Base-by-base conservation (phyloP, 371 early-diverging fungal genomes). In the Rhizopus sp. region DNA sequence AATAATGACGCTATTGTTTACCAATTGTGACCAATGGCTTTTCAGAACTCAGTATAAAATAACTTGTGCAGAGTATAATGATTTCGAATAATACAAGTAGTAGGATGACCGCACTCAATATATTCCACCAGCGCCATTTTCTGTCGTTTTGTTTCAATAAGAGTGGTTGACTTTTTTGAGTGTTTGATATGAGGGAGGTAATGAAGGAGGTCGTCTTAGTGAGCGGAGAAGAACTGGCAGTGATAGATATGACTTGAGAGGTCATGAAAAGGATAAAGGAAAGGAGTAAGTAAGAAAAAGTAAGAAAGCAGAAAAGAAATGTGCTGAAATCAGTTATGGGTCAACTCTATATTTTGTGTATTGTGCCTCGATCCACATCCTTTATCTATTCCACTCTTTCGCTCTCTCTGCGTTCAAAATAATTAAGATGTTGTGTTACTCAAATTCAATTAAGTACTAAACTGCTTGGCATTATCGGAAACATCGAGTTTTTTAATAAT, bases 121-220 rank as follows among this genome's bases (percentile, higher is more conserved):
- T 62, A 50, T 79, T 69, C 83, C 82, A 85, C 85, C 85, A 85
- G 30, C 70, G 76, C 81, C 82, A 83, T 55, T 62, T 62, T 50
- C 60, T 66, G 35, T 55, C 47, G 33, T 67, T 30, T 50, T 67
- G 60, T 15, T 31, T 49, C 33, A 7, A 33, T 33, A 12, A 10
- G 3, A 16, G 16, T 1, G 48, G 7, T 35, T 8, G 13, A 7
- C 34, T 32, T 5, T 16, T 30, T 33, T 76, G 69, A 23, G 82
- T 70, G 49, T 79, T 78, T 60, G 83, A 81, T 55, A n/a, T 23
- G 17, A 7, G 7, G 10, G 44, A 15, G 1, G 46, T 29, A 15
- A 23, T 23, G 29, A 46, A 46, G 4, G 29, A 46, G 12, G 29
- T 29, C 15, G 46, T n/a, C 5, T 23, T 29, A 29, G 7, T 46